A percentile compares a stretch with the other conserved stretches of the same genome.
Evolutionary conservation across 345 rosid species (phyloP).

Genomic region (Hirschfeldia incana): DNA sequence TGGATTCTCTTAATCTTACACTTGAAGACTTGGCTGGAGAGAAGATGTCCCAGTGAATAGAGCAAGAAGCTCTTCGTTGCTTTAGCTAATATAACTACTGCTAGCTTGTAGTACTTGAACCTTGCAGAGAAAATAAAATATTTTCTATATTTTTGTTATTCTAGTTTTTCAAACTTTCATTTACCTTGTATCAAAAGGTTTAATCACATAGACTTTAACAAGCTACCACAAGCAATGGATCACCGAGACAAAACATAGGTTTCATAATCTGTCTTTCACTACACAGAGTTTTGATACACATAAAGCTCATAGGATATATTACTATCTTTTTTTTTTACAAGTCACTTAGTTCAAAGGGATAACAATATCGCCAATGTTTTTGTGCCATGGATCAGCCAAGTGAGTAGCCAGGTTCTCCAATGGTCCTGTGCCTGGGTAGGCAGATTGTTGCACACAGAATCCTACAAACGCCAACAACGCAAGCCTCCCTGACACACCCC

Average conservation of each 20-base stretch:
- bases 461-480: slow-evolving; percentile 95
- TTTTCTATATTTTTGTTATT: no score
- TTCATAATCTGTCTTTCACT: slow-evolving; percentile 37
- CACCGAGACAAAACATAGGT: slow-evolving; percentile 30
- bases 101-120: background rate
- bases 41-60: slow-evolving; percentile 42
- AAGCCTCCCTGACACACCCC: slow-evolving; percentile 59
- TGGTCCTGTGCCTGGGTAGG: slow-evolving; percentile 97
- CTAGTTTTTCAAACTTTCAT: no score
- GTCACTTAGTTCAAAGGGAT: slow-evolving; percentile 53
- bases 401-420: slow-evolving; percentile 96
- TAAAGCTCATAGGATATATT: slow-evolving; percentile 33
- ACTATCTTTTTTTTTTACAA: slow-evolving; percentile 34
- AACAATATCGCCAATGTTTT: slow-evolving; percentile 75
- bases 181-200: background rate
- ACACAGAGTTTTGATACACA: slow-evolving; percentile 35
- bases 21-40: slow-evolving; percentile 85
- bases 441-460: slow-evolving; percentile 92
- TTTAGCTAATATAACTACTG: background rate
- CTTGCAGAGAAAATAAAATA: background rate
- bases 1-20: slow-evolving; percentile 70
- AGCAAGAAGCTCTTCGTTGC: background rate
- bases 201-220: slow-evolving; percentile 13
- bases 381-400: slow-evolving; percentile 98
- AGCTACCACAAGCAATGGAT: slow-evolving; percentile 17